Evolutionary conservation across 768 basidiomycete species (phyloP), one percentile per base, ranked within the genome.

Genomic region (Polyporus arcularius): DNA sequence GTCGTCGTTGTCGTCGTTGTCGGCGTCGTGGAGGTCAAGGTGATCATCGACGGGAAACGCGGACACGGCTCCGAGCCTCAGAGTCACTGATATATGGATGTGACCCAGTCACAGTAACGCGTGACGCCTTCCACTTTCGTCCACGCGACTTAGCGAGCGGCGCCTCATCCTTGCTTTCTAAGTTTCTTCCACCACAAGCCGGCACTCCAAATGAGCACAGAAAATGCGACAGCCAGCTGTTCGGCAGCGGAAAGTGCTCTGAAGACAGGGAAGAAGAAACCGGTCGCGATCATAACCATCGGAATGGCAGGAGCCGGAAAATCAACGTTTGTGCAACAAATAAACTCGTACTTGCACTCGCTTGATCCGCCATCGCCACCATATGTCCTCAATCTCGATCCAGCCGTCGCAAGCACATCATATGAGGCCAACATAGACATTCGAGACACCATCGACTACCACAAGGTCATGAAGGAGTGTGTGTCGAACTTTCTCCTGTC

Each of bases 391-490:
- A 99, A 99, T 73, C 88, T 99, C 61, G 97, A 99, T 74, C 97
- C 97, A 6, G 97, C 97, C 1, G 96, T 98, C 2, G 82, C 90
- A 8, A 88, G 89, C 60, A 81, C 94, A 42, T 94, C 96, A 2
- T 99, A 94, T 71, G 93, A 95, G 60, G 87, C 96, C 30, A 98
- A 98, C 73, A 98, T 99, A 62, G 97, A 99, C 73, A 98, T 99
- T 53, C 79, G 97, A 63, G 97, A 99, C 74, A 99, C 97, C 11
- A 87, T 99, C 21, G 91, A 98, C 72, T 99, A 98, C 75, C 85
- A 90, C 65, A 91, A 99, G 75, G 96, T 99, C 67, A 99, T 99
- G 97, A 96, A 97, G 84, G 95, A 98, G 94, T 97, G 80, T 80
- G 89, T 88, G 67, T 69, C 69, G 21, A 11, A 61, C 55, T 72